Conservation (phyloP, 352 stramenopile genomes). For the Phytophthora pinifolia region DNA sequence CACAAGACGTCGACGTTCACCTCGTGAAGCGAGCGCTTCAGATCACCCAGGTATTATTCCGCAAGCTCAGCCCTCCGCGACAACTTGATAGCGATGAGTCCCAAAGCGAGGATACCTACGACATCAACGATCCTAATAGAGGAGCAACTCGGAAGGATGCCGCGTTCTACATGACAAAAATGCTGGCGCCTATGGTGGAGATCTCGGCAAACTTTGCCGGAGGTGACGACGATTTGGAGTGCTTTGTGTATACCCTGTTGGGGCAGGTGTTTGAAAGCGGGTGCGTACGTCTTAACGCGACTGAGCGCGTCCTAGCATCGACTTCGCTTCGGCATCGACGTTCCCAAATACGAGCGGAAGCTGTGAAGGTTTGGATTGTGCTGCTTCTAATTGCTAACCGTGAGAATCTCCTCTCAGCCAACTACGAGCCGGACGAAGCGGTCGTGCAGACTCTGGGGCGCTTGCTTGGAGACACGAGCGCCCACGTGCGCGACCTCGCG, state of each 20-base stretch:
- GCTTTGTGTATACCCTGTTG: constrained; percentile 35
- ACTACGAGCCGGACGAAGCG: constrained; percentile 22
- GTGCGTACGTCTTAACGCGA: constrained; percentile 16
- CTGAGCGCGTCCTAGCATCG: constrained; percentile 32
- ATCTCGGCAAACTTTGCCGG: constrained; percentile 49
- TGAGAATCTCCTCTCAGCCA: constrained; percentile 20
- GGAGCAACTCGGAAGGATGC: constrained; percentile 2
- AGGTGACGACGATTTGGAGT: constrained; percentile 55
- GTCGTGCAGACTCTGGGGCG: constrained; percentile 43
- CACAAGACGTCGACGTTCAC: constrained; percentile 69
- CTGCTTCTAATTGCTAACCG: constrained; percentile 36
- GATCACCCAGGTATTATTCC: constrained; percentile 53
- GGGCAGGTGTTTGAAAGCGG: constrained; percentile 35
- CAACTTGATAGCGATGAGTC: constrained; percentile 8
- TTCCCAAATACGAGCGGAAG: constrained; percentile 64
- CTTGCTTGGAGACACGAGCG: constrained; percentile 51
- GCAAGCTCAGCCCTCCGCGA: constrained; percentile 34
- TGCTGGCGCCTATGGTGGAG: constrained; percentile 54
- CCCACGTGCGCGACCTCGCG: constrained; percentile 42
- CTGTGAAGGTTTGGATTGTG: constrained; percentile 56
- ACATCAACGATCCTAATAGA: not conserved
- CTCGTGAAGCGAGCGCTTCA: constrained; percentile 69
- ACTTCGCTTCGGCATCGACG: constrained; percentile 48
- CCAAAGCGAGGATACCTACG: constrained; percentile 2
- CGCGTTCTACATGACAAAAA: constrained; percentile 40